These are phyloP conservation scores for Gamarada debralockiae DNA, from an alignment of 495 filamentous ascomycete species.

Conservation along the genomic window DNA sequence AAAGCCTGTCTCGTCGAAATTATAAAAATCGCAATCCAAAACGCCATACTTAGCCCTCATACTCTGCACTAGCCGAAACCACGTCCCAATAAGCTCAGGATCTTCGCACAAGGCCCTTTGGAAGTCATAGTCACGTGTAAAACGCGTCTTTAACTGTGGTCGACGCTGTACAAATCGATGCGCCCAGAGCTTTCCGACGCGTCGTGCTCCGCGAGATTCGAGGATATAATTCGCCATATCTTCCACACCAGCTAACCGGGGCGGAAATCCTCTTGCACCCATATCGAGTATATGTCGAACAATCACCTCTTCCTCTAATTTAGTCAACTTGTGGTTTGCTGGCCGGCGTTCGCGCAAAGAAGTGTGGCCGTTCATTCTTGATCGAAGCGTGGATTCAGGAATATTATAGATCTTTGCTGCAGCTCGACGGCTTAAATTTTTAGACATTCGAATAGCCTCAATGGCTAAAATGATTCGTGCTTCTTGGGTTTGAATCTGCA, in stretches of 20 bases:
- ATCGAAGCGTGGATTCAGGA: constrained; percentile 20
- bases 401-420: constrained; percentile 27
- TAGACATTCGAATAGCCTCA: constrained; percentile 20
- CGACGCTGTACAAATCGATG: constrained; percentile 31
- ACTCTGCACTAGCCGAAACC: constrained; percentile 31
- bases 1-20: constrained; percentile 42
- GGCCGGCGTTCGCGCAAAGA: not conserved
- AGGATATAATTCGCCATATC: constrained; percentile 39
- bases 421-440: constrained; percentile 13
- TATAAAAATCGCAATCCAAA: constrained; percentile 34
- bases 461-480: constrained; percentile 20
- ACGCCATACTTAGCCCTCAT: constrained; percentile 33
- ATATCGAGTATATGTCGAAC: constrained; percentile 33
- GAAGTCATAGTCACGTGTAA: constrained; percentile 28
- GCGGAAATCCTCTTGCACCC: constrained; percentile 28
- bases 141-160: constrained; percentile 28
- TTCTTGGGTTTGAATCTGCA: constrained; percentile 19
- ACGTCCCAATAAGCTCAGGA: constrained; percentile 30
- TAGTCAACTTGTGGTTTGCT: constrained; percentile 24
- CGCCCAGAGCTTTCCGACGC: constrained; percentile 27
- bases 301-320: constrained; percentile 29
- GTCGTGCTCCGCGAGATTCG: constrained; percentile 11
- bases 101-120: constrained; percentile 34
- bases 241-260: constrained; percentile 26
- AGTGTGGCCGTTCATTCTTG: constrained; percentile 11